Percentiles rank a stretch among this genome's conserved stretches.
Conservation (phyloP, 2,329 filamentous ascomycete species). For the Cercospora zeina region DNA sequence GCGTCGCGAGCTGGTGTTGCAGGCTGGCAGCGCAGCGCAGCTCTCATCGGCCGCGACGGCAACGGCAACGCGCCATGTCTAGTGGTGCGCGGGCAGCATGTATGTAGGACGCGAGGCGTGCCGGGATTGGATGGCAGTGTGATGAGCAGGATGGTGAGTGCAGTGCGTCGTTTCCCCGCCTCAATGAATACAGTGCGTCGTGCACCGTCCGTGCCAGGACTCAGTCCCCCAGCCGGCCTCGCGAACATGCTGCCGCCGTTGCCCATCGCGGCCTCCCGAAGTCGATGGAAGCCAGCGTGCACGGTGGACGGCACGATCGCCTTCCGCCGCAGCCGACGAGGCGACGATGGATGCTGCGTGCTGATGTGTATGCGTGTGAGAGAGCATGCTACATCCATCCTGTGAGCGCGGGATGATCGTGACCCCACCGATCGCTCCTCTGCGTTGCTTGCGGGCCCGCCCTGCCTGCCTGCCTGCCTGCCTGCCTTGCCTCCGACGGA, state of each 20-base stretch:
- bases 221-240: neutral
- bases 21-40: slow-evolving; percentile 11
- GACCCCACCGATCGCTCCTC: slow-evolving; percentile 1
- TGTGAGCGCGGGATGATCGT: neutral
- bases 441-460: too few species aligned
- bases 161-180: too few species aligned
- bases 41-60: neutral
- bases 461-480: too few species aligned
- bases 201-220: neutral
- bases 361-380: neutral
- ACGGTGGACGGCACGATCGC: neutral
- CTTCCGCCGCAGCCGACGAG: neutral
- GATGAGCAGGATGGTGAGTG: too few species aligned
- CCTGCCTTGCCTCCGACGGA: too few species aligned
- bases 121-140: too few species aligned
- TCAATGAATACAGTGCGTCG: too few species aligned
- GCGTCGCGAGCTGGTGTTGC: slow-evolving; percentile 18
- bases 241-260: neutral
- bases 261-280: slow-evolving; percentile 5
- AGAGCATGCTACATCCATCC: neutral
- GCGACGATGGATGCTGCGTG: neutral
- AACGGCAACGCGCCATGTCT: slow-evolving; percentile 15
- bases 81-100: slow-evolving; percentile 1
- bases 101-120: too few species aligned
- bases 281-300: neutral